phyloP scores from a whole-genome alignment of 1,284 basidiomycete genomes.

The Cryptococcus sp. region DNA sequence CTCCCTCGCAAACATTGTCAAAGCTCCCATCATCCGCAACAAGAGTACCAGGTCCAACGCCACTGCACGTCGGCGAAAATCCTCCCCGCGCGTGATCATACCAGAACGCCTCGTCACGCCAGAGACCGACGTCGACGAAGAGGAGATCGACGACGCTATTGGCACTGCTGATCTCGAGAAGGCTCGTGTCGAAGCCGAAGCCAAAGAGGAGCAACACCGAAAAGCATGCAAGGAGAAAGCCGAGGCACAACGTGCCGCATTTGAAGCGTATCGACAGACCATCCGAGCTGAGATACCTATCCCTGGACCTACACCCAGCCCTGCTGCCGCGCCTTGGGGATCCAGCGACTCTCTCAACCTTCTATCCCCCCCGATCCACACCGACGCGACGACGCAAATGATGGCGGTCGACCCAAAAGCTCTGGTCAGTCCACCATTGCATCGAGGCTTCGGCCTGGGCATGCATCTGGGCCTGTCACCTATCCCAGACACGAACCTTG shows the following conservation, averaged over 20 bases:
- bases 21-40: slow-evolving; percentile 8
- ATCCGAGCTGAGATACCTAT: slow-evolving; percentile 11
- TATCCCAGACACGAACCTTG: slow-evolving; percentile 1
- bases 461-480: slow-evolving; percentile 2
- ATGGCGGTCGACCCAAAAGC: slow-evolving; percentile 25
- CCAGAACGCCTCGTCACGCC: slow-evolving; percentile 9
- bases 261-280: slow-evolving; percentile 40
- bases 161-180: slow-evolving; percentile 45
- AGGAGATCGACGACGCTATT: slow-evolving; percentile 35
- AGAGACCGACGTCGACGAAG: slow-evolving; percentile 15
- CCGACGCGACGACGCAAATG: slow-evolving; percentile 5
- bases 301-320: slow-evolving; percentile 9
- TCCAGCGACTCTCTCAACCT: slow-evolving; percentile 22
- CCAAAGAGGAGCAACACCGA: slow-evolving; percentile 37
- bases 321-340: slow-evolving; percentile 25
- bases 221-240: slow-evolving; percentile 35
- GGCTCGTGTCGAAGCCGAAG: slow-evolving; percentile 43
- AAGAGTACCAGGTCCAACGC: slow-evolving; percentile 12
- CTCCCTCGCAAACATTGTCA: slow-evolving; percentile 14
- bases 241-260: slow-evolving; percentile 33
- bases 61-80: slow-evolving; percentile 14
- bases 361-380: slow-evolving; percentile 18
- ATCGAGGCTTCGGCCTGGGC: slow-evolving; percentile 11
- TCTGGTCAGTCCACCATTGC: slow-evolving; percentile 26
- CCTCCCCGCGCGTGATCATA: slow-evolving; percentile 5